A percentile compares a stretch with the other conserved stretches of the same genome.
phyloP scores from a whole-genome alignment of 805 yeast species.

The Ogataea wickerhamii region DNA sequence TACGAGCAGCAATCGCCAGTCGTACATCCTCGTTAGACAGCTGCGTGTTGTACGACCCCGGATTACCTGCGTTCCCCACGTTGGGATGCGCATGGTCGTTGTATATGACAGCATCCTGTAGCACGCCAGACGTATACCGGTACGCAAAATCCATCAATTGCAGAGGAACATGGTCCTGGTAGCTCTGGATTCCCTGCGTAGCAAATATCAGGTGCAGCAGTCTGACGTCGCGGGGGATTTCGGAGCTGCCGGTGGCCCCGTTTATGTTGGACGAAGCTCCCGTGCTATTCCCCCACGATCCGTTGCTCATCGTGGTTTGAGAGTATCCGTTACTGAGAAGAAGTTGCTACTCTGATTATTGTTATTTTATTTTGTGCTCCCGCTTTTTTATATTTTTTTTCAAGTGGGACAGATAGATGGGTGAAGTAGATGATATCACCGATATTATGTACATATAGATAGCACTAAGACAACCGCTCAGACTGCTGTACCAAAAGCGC shows the following conservation, averaged over 20 bases:
- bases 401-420: too few species aligned
- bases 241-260: conserved; percentile 13
- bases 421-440: too few species aligned
- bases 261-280: background rate
- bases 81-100: conserved; percentile 69
- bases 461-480: too few species aligned
- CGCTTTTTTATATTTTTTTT: too few species aligned
- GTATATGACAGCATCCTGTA: conserved; percentile 86
- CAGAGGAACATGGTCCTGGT: conserved; percentile 93
- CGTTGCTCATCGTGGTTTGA: conserved; percentile 1
- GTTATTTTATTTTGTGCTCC: too few species aligned
- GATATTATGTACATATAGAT: too few species aligned
- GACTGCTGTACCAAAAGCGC: too few species aligned
- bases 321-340: too few species aligned
- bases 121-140: conserved; percentile 76
- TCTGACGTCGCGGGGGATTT: conserved; percentile 85
- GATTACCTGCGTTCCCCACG: conserved; percentile 37
- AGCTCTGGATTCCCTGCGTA: conserved; percentile 84
- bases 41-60: conserved; percentile 38
- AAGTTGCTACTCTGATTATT: too few species aligned
- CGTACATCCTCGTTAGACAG: conserved; percentile 87
- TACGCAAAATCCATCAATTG: conserved; percentile 97
- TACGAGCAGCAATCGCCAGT: conserved; percentile 87
- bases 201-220: conserved; percentile 87
- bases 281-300: background rate